Evolutionary conservation across 768 basidiomycete species (phyloP).

Genomic region (Tephrocybe rancida): DNA sequence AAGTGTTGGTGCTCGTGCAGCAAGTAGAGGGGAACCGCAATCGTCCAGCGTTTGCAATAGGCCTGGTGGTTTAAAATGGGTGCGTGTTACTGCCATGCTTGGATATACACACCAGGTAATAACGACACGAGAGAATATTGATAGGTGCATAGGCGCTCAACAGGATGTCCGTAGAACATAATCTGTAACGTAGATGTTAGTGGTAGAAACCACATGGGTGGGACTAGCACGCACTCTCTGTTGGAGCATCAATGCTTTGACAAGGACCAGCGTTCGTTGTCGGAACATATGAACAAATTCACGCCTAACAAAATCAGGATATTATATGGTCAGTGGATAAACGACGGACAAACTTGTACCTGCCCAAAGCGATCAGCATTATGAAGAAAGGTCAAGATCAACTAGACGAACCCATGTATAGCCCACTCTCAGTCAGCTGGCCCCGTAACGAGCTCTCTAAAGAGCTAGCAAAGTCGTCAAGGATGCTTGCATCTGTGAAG

Average conservation of each 20-base stretch:
- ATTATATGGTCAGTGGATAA: neutral
- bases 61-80: conserved; percentile 40
- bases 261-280: conserved; percentile 87
- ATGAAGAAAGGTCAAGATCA: neutral
- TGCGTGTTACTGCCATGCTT: neutral
- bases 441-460: conserved; percentile 75
- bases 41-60: conserved; percentile 90
- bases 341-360: conserved; percentile 68
- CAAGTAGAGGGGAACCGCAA: conserved; percentile 85
- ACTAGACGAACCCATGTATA: conserved; percentile 87
- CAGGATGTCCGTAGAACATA: conserved; percentile 96
- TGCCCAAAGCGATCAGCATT: conserved; percentile 25
- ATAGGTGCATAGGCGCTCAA: conserved; percentile 94
- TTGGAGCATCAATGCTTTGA: conserved; percentile 94
- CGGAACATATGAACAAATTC: conserved; percentile 94
- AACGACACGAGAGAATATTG: conserved; percentile 97
- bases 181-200: conserved; percentile 53
- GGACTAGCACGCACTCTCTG: conserved; percentile 60
- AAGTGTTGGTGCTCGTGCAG: conserved; percentile 58
- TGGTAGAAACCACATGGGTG: neutral
- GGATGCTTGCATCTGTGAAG: conserved; percentile 83
- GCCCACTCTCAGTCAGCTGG: conserved; percentile 87
- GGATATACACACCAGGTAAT: conserved; percentile 71
- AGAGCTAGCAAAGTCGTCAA: conserved; percentile 84
- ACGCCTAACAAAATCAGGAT: conserved; percentile 54